These are phyloP conservation scores for Aspergillus spinulosporus DNA, from an alignment of 2,329 filamentous ascomycete species.

Conservation along the genomic window DNA sequence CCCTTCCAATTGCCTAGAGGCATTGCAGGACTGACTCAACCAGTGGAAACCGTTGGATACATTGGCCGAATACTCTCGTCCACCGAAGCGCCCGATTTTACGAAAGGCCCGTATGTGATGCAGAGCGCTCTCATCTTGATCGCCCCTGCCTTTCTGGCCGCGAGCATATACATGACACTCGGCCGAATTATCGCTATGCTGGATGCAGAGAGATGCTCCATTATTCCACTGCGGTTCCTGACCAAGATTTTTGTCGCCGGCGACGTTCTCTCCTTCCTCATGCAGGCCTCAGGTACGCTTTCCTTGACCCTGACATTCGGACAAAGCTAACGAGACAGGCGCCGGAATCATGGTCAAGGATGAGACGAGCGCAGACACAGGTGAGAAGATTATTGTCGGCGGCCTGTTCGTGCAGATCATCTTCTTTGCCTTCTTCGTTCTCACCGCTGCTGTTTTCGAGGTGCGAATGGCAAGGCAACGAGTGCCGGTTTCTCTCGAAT, in stretches of 20 bases:
- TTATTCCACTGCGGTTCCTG: constrained; percentile 27
- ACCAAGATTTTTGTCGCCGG: constrained; percentile 35
- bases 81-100: constrained; percentile 31
- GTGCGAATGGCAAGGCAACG: constrained; percentile 32
- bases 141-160: constrained; percentile 32
- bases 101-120: constrained; percentile 30
- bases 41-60: constrained; percentile 57
- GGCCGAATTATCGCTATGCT: constrained; percentile 32
- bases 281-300: constrained; percentile 31
- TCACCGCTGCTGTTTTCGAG: constrained; percentile 29
- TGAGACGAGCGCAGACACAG: constrained; percentile 19
- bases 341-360: constrained; percentile 30
- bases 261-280: constrained; percentile 35
- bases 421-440: constrained; percentile 34
- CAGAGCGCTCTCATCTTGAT: constrained; percentile 32
- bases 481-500: constrained; percentile 24
- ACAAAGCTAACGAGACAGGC: constrained; percentile 21
- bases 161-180: constrained; percentile 33
- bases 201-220: constrained; percentile 23
- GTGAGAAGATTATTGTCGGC: constrained; percentile 32
- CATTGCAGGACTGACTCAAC: neutral
- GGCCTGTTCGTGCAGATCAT: constrained; percentile 36
- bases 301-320: too few relatives aligned
- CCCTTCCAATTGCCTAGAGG: neutral
- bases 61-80: constrained; percentile 50